Evolutionary conservation across 2,329 filamentous ascomycete genomes (phyloP), one percentile per base, ranked within the genome.

Genomic region (Lachnum nothofagi): DNA sequence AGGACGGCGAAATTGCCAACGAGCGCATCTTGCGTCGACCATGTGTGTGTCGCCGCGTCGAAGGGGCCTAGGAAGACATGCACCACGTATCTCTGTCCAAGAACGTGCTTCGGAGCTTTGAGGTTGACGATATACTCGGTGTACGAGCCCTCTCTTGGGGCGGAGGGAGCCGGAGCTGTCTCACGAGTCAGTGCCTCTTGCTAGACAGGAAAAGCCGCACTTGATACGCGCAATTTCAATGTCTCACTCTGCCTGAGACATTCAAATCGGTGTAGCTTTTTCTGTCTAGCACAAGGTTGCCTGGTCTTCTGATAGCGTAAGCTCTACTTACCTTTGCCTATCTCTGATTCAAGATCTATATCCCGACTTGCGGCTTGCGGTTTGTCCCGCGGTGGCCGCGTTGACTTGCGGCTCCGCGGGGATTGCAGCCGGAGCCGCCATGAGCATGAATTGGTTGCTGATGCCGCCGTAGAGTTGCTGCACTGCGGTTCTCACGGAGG

Each of bases 1-100:
- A 72, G 65, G 9, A 67, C 60, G 2, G 64, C 59, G 27, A 70
- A 63, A 31, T 68, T 68, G 24, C 70, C 69, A 19, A 73, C 64
- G 25, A 70, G 68, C 41, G 70, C 69, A 20, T 62, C 58, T 46
- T 69, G 68, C 1, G 63, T 66, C 5, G 65, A 56, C 66, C 70
- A 67, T 17, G 53, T 54, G 8, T 41, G 31, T 1, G 62, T 53
- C 14, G 64, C 56, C 2, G 47, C 38, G 29, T 58, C 44, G 45
- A 68, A 67, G 6, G 60, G 58, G 4, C 67, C 68, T 3, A 70
- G 58, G 57, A 69, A 68, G 41, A 69, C 47, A 49, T 67, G 62
- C 16, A 70, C 61, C 33, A 60, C 62, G 57, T 66, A 69, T 2
- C 64, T 63, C 50, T 64, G 62, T 2, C 54, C 53, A 27, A 68